phyloP scores from a whole-genome alignment of 2,329 filamentous ascomycete species.

The Ophiocordyceps camponoti-floridani region DNA sequence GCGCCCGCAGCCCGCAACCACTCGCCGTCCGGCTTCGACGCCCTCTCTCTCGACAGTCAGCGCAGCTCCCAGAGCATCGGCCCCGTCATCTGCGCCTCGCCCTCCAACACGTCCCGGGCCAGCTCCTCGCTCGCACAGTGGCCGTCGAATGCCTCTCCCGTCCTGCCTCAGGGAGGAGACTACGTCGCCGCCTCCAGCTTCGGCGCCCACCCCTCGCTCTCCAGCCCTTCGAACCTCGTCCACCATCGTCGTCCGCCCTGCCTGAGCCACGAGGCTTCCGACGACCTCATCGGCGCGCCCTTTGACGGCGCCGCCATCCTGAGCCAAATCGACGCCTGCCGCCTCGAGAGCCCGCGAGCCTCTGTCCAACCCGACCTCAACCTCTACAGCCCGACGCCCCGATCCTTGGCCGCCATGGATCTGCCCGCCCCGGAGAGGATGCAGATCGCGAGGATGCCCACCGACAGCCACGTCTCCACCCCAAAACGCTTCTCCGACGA shows the following conservation, averaged over 20 bases:
- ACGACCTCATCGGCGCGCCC: constrained; percentile 45
- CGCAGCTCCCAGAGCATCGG: constrained; percentile 46
- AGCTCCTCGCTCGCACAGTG: constrained; percentile 25
- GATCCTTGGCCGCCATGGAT: constrained; percentile 27
- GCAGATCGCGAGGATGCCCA: constrained; percentile 15
- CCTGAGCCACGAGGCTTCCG: constrained; percentile 18
- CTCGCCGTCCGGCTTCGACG: constrained; percentile 31
- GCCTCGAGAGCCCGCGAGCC: constrained; percentile 16
- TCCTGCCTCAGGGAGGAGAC: constrained; percentile 23
- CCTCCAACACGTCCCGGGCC: constrained; percentile 30
- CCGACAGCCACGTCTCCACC: constrained; percentile 29
- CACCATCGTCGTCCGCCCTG: constrained; percentile 6
- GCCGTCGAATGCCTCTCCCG: constrained; percentile 28
- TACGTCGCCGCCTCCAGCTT: constrained; percentile 1
- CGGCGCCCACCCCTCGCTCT: constrained; percentile 3
- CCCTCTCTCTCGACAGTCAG: constrained; percentile 40
- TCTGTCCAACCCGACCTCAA: constrained; percentile 25
- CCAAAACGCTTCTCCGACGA: constrained; percentile 72
- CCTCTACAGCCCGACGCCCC: constrained; percentile 37
- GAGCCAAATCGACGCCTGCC: constrained; percentile 38
- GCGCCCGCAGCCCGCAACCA: constrained; percentile 28
- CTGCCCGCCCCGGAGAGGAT: constrained; percentile 18
- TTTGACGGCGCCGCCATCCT: constrained; percentile 47
- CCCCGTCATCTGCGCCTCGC: constrained; percentile 29
- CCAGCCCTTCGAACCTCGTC: constrained; percentile 6